Evolutionary conservation across 2,329 filamentous ascomycete genomes (phyloP), one percentile per base, ranked within the genome.

Genomic region (Lizonia empirigonia): DNA sequence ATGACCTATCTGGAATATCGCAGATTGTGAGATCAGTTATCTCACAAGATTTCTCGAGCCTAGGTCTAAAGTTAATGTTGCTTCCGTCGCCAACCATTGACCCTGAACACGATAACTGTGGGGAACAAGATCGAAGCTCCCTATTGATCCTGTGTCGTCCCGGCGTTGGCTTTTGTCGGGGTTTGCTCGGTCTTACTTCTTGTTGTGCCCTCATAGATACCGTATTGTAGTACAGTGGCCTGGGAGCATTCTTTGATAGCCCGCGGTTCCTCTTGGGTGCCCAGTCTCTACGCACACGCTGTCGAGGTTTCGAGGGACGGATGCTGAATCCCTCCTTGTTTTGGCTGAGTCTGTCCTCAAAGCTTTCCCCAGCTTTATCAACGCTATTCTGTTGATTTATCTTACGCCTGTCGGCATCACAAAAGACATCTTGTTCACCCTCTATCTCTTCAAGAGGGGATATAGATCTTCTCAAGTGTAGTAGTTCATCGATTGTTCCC

Each of bases 1-100:
- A 47, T 16, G 40, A 53, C 44, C 33, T 35, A 22, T 53, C 38
- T 53, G 27, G 48, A 15, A 55, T 32, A 44, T 7, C 26, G 32
- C 35, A 55, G 35, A 22, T 32, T 13, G 42, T 49, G 32, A 58
- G 12, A 55, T 58, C 41, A 19, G 33, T 50, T 46, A 47, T 41
- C 38, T 50, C 30, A 44, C 45, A 46, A 34, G 27, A 39, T 18
- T 22, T 53, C 13, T 45, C 23, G 38, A 22, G 15, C 22, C 42
- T 53, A 15, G 20, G 36, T 41, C 36, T 26, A 44, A 39, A 24
- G 20, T 51, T 32, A 12, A 20, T 44, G 30, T 35, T 55, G 26
- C 30, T 26, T 41, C 36, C 36, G 44, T 44, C n/a, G 12, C 32
- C 42, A 35, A 18, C 33, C 16, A 10, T 35, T 22, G 19, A 22